A percentile compares a stretch with the other conserved stretches of the same genome.
Evolutionary conservation across 169 alveolate genomes (phyloP).

Genomic region (Cryptosporidium muris): DNA sequence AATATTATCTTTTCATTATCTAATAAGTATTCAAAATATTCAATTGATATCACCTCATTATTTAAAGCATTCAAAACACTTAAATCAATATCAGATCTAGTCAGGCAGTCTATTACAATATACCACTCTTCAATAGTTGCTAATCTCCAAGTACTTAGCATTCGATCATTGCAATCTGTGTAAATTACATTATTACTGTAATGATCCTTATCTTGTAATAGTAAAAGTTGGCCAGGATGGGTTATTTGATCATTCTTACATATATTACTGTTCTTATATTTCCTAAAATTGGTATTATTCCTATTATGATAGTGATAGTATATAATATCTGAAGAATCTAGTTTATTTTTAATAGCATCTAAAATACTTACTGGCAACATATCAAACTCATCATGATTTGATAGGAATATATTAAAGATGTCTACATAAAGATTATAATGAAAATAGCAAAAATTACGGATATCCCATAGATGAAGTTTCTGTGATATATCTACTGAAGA

Average conservation of each 20-base stretch:
- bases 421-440: constrained; percentile 62
- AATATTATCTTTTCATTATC: too few relatives aligned
- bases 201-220: not conserved
- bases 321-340: constrained; percentile 7
- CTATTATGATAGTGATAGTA: too few relatives aligned
- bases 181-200: not conserved
- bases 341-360: not conserved
- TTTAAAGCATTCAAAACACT: too few relatives aligned
- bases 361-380: constrained; percentile 15
- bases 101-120: not conserved
- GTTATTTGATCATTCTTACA: not conserved
- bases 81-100: not conserved
- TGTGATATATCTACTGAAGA: not conserved
- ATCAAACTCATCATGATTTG: not conserved
- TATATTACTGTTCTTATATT: too few relatives aligned
- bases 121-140: constrained; percentile 59
- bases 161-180: constrained; percentile 12
- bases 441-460: constrained; percentile 29
- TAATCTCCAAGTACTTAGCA: constrained; percentile 8
- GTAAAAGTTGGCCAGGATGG: constrained; percentile 38
- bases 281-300: too few relatives aligned
- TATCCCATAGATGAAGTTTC: constrained; percentile 35
- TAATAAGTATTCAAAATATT: too few relatives aligned
- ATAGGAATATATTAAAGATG: constrained; percentile 31
- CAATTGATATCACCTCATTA: too few relatives aligned